phyloP scores from a whole-genome alignment of 2,329 filamentous ascomycete species.

The Penicillium sp. region DNA sequence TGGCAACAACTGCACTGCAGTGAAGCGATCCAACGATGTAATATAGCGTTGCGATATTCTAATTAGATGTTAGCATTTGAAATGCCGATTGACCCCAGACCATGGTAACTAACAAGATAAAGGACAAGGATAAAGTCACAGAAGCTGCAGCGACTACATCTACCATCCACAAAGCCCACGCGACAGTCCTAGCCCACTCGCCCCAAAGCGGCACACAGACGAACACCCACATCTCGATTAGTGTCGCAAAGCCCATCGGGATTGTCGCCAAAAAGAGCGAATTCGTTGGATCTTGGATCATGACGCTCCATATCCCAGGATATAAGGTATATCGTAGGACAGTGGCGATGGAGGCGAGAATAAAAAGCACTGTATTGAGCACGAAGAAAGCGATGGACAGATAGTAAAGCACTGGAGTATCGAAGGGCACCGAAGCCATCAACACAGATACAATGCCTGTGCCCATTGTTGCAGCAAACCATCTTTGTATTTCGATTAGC shows the following conservation, averaged over 20 bases:
- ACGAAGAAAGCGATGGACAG: conserved; percentile 61
- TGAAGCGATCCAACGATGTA: conserved; percentile 56
- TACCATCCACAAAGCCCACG: conserved; percentile 53
- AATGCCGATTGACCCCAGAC: neutral
- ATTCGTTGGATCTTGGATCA: conserved; percentile 64
- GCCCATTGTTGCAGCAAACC: conserved; percentile 65
- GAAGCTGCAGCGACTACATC: conserved; percentile 47
- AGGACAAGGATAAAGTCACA: conserved; percentile 50
- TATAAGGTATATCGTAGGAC: conserved; percentile 60
- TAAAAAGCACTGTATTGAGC: conserved; percentile 60
- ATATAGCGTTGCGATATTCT: conserved; percentile 38
- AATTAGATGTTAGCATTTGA: conserved; percentile 26
- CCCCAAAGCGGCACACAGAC: conserved; percentile 59
- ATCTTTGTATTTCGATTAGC: conserved; percentile 37
- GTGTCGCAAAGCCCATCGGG: conserved; percentile 64
- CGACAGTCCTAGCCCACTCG: conserved; percentile 48
- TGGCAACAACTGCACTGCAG: conserved; percentile 64
- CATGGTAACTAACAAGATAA: conserved; percentile 51
- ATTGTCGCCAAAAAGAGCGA: conserved; percentile 64
- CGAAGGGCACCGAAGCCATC: conserved; percentile 62
- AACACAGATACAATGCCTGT: conserved; percentile 67
- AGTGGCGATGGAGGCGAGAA: conserved; percentile 55
- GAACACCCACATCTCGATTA: conserved; percentile 62
- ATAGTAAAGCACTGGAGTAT: conserved; percentile 57
- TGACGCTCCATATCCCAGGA: conserved; percentile 61